Evolutionary conservation across 2,329 filamentous ascomycete species (phyloP).

Genomic region (Fusarium luffae): DNA sequence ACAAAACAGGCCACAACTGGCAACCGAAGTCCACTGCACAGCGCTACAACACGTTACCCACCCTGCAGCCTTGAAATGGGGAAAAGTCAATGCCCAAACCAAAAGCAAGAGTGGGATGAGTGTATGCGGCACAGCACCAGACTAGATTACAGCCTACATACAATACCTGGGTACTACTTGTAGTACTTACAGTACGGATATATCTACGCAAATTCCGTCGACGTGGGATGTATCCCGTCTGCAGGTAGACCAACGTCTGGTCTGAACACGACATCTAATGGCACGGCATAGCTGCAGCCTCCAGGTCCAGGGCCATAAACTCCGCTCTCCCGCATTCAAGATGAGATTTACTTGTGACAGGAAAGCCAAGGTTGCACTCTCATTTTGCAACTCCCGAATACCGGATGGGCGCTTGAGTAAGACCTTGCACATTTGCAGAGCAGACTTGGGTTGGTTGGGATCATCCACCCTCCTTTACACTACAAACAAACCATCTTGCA

Average conservation of each 20-base stretch:
- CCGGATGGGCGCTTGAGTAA: conserved; percentile 1
- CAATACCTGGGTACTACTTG: neutral
- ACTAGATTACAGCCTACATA: neutral
- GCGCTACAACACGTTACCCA: conserved; percentile 29
- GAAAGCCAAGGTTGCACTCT: neutral
- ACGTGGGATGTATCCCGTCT: conserved; percentile 10
- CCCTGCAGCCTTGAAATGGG: conserved; percentile 6
- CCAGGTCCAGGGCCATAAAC: conserved; percentile 13
- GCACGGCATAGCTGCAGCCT: neutral
- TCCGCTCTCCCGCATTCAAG: conserved; percentile 33
- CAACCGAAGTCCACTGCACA: conserved; percentile 4
- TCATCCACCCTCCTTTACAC: conserved; percentile 19
- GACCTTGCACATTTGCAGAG: neutral
- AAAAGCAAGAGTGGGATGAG: conserved; percentile 15
- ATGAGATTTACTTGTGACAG: conserved; percentile 28
- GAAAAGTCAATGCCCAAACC: conserved; percentile 6
- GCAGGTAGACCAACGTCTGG: neutral
- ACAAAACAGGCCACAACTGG: conserved; percentile 37
- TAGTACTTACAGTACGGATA: neutral
- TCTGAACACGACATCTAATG: neutral
- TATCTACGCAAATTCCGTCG: conserved; percentile 1
- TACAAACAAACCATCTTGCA: conserved; percentile 8
- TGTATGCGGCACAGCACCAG: conserved; percentile 13
- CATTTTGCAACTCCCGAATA: conserved; percentile 5
- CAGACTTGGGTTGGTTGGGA: neutral